These are phyloP conservation scores for Anthracocystis walkeri DNA, from an alignment of 1,284 basidiomycete genomes.

Conservation along the genomic window DNA sequence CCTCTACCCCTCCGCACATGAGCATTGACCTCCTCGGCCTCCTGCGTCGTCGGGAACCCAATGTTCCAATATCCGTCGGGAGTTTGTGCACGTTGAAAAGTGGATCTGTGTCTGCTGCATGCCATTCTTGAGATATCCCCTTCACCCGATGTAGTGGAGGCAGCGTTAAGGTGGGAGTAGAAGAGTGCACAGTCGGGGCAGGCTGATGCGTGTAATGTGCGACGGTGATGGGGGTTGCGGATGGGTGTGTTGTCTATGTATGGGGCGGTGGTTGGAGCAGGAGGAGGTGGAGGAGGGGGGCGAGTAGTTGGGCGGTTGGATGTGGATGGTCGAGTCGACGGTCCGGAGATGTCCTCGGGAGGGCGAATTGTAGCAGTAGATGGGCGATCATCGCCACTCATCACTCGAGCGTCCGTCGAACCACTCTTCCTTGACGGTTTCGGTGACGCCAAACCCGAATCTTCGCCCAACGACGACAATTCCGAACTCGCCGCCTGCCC, in stretches of 20 bases:
- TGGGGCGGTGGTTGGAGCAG: neutral
- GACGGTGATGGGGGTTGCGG: slow-evolving; percentile 21
- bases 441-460: too few species aligned
- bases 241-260: slow-evolving; percentile 30
- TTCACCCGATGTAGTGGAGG: neutral
- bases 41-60: slow-evolving; percentile 39
- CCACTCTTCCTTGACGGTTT: too few species aligned
- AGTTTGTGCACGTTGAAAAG: slow-evolving; percentile 19
- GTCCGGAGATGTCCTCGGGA: too few species aligned
- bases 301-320: neutral
- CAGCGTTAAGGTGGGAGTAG: slow-evolving; percentile 31
- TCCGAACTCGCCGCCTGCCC: too few species aligned
- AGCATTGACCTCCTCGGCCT: slow-evolving; percentile 32
- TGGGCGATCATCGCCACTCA: too few species aligned
- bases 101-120: slow-evolving; percentile 35
- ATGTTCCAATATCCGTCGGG: slow-evolving; percentile 50
- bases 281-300: neutral
- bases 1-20: neutral
- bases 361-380: too few species aligned
- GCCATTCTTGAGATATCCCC: slow-evolving; percentile 23
- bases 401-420: too few species aligned
- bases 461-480: too few species aligned
- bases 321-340: neutral
- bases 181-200: slow-evolving; percentile 45
- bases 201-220: slow-evolving; percentile 24